Evolutionary conservation across 495 filamentous ascomycete genomes (phyloP), one percentile per base, ranked within the genome.

Genomic region (Aspergillus baeticus): DNA sequence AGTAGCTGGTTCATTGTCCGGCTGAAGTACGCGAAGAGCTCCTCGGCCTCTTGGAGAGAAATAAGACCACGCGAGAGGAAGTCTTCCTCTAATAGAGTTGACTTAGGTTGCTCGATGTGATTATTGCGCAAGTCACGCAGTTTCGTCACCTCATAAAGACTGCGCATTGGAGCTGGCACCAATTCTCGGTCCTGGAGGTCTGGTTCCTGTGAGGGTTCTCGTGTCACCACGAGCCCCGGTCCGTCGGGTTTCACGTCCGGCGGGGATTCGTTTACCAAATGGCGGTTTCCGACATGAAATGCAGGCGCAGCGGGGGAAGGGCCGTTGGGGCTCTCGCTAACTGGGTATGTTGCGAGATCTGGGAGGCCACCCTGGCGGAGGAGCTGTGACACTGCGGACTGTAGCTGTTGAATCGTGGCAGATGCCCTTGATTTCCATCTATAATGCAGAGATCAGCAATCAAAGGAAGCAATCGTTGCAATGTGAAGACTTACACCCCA

Each of bases 61-160:
- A 83, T 69, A 14, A 77, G 36, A 0, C 78, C 77, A n/a, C 74
- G 66, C 4, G 74, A 75, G 36, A 83, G 78, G 41, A 83, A 80
- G 46, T 83, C 80, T 55, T 76, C 72, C 47, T 79, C 77, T 43
- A 79, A 58, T 23, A 81, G 68, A 6, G 74, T 77, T 53, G 69
- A 68, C 54, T 74, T 74, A 6, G 73, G 77, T 44, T 72, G 71
- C 54, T 77, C 72, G 14, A 68, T 69, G 22, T 65, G 66, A 46
- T 76, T 75, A 46, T 73, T 74, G n/a, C 80, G 66, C 49, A 83
- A 55, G 38, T 82, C 77, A 26, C 79, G 73, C 48, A 84, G 64
- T 39, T 80, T 83, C 6, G 82, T 84, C 26, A 84, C 82, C 56
- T 84, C 82, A 61, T 82, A 85, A 20, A 85, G 63, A 65, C 78